phyloP scores from a whole-genome alignment of 2,329 filamentous ascomycete genomes.

The Acephala macrosclerotiorum region DNA sequence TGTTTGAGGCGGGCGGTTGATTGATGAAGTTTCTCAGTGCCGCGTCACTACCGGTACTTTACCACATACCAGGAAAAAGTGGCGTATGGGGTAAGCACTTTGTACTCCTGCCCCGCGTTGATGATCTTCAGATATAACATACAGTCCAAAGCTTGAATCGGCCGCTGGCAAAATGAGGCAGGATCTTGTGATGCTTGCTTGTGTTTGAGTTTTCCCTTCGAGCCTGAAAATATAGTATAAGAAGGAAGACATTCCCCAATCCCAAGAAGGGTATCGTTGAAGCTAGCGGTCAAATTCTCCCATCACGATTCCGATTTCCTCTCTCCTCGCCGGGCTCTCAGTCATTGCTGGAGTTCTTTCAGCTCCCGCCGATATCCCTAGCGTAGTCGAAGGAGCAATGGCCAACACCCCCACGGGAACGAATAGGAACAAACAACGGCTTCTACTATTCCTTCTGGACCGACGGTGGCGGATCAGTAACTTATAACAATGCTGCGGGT shows the following conservation, averaged over 20 bases:
- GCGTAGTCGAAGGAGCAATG: background rate
- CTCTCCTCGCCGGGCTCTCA: background rate
- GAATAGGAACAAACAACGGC: constrained; percentile 4
- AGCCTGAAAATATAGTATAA: background rate
- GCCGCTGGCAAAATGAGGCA: background rate
- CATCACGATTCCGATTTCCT: background rate
- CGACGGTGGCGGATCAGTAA: constrained; percentile 5
- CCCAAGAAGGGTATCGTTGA: background rate
- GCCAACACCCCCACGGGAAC: constrained; percentile 2
- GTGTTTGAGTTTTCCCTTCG: background rate
- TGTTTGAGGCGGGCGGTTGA: too few relatives aligned
- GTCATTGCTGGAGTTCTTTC: background rate
- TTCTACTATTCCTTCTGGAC: constrained; percentile 14
- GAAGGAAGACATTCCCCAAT: background rate
- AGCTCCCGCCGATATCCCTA: background rate
- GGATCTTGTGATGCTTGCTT: constrained; percentile 3
- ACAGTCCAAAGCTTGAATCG: background rate
- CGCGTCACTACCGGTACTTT: background rate
- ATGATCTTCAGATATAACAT: background rate
- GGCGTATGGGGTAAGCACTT: background rate
- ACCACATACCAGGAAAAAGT: background rate
- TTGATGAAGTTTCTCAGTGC: background rate
- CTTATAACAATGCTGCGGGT: constrained; percentile 9
- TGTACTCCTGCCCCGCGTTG: background rate
- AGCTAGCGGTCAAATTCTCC: background rate